Evolutionary conservation across 352 stramenopile genomes (phyloP).

Genomic region (Phytopythium litorale): DNA sequence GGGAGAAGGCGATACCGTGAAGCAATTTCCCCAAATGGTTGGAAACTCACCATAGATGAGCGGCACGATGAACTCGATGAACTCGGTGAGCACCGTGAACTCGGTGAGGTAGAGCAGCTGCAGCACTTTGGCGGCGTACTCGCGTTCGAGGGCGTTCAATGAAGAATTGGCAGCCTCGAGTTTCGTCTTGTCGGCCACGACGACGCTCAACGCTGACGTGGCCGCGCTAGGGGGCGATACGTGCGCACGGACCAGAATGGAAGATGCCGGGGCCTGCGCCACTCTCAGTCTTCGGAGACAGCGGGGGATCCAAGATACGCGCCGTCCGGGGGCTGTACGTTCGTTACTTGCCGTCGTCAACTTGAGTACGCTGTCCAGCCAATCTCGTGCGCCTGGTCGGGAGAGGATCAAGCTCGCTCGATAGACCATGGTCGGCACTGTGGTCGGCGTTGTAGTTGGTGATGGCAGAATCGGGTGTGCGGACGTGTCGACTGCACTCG

Average conservation of each 20-base stretch:
- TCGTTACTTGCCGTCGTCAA: background rate
- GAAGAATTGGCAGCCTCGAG: too few relatives aligned
- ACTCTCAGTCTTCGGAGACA: background rate
- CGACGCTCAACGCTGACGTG: background rate
- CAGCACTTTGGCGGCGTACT: constrained; percentile 12
- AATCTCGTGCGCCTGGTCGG: background rate
- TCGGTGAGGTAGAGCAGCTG: constrained; percentile 25
- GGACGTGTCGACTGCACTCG: too few relatives aligned
- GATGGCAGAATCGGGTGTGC: too few relatives aligned
- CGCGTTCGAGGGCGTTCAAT: constrained; percentile 5
- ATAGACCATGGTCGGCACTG: background rate
- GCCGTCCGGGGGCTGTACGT: background rate
- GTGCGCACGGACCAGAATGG: background rate
- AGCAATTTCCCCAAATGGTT: background rate
- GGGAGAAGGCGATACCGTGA: background rate
- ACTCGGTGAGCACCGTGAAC: constrained; percentile 38
- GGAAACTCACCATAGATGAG: constrained; percentile 23
- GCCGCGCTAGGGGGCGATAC: background rate
- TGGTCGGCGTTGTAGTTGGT: too few relatives aligned
- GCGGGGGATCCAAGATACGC: background rate
- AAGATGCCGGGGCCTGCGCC: background rate
- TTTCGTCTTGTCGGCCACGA: background rate
- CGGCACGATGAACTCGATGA: constrained; percentile 33
- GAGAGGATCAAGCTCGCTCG: background rate
- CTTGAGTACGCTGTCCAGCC: background rate